Conservation (phyloP, 2,329 filamentous ascomycete genomes). For the Epicoccum sorghinum region DNA sequence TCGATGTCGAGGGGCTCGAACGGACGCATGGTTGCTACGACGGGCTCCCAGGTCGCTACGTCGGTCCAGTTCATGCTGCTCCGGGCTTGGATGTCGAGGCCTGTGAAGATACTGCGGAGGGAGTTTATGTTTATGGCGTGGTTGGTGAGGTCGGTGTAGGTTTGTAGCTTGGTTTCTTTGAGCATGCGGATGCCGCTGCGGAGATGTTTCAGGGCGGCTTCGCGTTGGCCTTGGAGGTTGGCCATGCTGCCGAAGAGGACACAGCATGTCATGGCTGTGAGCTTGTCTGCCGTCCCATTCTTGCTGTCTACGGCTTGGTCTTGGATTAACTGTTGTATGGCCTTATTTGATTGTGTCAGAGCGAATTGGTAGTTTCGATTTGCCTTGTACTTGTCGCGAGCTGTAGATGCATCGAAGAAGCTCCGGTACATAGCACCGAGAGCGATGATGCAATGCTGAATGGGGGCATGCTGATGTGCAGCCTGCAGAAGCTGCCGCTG, state of each 20-base stretch:
- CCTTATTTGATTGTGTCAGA: conserved; percentile 39
- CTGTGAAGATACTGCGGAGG: conserved; percentile 37
- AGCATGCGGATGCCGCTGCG: conserved; percentile 40
- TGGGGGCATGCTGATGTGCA: conserved; percentile 36
- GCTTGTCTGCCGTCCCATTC: conserved; percentile 24
- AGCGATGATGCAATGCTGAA: conserved; percentile 40
- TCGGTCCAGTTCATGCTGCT: conserved; percentile 33
- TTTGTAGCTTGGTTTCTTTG: conserved; percentile 32
- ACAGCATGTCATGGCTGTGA: conserved; percentile 40
- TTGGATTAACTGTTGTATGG: conserved; percentile 32
- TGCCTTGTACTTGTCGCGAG: conserved; percentile 28
- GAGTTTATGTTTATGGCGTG: conserved; percentile 37
- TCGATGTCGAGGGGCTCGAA: conserved; percentile 7
- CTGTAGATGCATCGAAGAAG: conserved; percentile 28
- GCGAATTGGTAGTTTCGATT: conserved; percentile 38
- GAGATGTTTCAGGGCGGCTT: conserved; percentile 36
- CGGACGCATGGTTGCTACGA: conserved; percentile 15
- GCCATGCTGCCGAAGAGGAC: conserved; percentile 41
- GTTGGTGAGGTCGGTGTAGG: conserved; percentile 2
- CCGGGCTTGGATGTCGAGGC: conserved; percentile 39
- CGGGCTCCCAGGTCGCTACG: conserved; percentile 31
- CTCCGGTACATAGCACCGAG: conserved; percentile 43
- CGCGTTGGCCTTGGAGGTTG: conserved; percentile 41
- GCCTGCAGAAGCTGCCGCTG: conserved; percentile 40
- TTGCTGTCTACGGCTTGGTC: conserved; percentile 6